Conservation (phyloP, 176 grass and related monocot genomes). For the Phyllostachys edulis region DNA sequence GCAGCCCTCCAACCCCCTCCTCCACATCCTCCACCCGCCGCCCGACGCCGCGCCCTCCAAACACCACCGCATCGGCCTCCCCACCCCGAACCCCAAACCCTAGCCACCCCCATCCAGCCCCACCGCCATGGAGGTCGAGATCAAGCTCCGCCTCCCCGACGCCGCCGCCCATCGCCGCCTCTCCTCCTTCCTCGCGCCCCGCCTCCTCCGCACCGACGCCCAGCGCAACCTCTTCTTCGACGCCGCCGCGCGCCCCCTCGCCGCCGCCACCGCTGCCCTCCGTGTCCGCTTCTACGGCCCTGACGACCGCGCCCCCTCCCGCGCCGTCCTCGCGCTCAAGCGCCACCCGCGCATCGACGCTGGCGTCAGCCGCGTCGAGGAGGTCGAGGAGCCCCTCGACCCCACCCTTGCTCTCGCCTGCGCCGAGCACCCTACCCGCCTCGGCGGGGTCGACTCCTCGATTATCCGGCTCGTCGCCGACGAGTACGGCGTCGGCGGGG, state of each 20-base stretch:
- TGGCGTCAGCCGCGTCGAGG: constrained; percentile 84
- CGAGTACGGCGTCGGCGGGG: constrained; percentile 56
- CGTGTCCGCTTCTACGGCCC: constrained; percentile 66
- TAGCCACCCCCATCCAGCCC: background rate
- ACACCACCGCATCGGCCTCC: constrained; percentile 72
- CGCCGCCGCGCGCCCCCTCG: constrained; percentile 53
- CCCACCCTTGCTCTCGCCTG: constrained; percentile 67
- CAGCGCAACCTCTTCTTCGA: constrained; percentile 92
- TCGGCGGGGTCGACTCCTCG: constrained; percentile 49
- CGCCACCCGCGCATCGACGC: constrained; percentile 55
- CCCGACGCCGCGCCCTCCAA: constrained; percentile 58
- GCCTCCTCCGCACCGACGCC: constrained; percentile 57
- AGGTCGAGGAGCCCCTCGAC: constrained; percentile 75
- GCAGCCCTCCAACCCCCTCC: constrained; percentile 45
- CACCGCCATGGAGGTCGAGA: constrained; percentile 72
- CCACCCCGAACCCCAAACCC: constrained; percentile 18
- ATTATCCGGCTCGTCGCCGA: constrained; percentile 63
- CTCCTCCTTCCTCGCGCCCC: constrained; percentile 57
- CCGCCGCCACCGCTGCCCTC: constrained; percentile 59
- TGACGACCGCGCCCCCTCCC: constrained; percentile 35
- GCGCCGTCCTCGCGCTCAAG: constrained; percentile 83
- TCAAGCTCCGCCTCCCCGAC: constrained; percentile 79
- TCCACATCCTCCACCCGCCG: constrained; percentile 56
- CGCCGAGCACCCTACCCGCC: constrained; percentile 52
- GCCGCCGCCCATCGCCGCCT: constrained; percentile 70